Base-by-base conservation (phyloP, 2,329 filamentous ascomycete species). In the Epichloe sp. region DNA sequence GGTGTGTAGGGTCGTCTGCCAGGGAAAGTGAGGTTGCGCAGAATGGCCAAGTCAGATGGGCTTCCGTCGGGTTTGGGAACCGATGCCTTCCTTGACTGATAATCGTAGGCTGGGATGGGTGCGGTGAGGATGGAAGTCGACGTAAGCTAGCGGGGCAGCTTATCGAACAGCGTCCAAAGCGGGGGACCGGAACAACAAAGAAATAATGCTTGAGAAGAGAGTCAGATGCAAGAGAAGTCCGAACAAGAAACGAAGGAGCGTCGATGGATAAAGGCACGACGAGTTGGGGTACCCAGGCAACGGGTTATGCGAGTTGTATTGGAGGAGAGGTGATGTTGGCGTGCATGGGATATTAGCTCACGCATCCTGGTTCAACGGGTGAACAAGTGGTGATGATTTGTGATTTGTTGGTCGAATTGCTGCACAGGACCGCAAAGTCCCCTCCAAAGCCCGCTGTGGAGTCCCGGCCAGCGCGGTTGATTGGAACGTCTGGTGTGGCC, bases 51-150 rank as follows among this genome's bases (percentile, higher is more conserved):
- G 12, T 42, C 26, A 38, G 12, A 35, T 35, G n/a, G 11, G 21
- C 17, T 23, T 38, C 43, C 4, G 43, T 52, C 43, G 21, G 23
- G 12, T 14, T 53, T 47, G 19, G 26, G 43, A 37, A 49, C 41
- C 19, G 46, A 47, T 51, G 50, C 44, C 45, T 47, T 48, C 41
- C 42, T 47, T 52, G 37, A 36, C 34, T 41, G 11, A 35, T 47
- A 44, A 49, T 43, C 40, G 14, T 44, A 37, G 38, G 35, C 34
- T 44, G 44, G 44, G 46, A 15, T 19, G 34, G 46, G 47, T 49
- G 47, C 48, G 43, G 47, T 46, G 37, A n/a, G 38, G 35, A 36
- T n/a, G 10, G n/a, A 40, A 21, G 40, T 40, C 50, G 40, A 41
- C 37, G 38, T 17, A 42, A 37, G 46, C 43, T 41, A 35, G 42